Conservation (phyloP, 2,329 filamentous ascomycete genomes). For the Botrytis porri region DNA sequence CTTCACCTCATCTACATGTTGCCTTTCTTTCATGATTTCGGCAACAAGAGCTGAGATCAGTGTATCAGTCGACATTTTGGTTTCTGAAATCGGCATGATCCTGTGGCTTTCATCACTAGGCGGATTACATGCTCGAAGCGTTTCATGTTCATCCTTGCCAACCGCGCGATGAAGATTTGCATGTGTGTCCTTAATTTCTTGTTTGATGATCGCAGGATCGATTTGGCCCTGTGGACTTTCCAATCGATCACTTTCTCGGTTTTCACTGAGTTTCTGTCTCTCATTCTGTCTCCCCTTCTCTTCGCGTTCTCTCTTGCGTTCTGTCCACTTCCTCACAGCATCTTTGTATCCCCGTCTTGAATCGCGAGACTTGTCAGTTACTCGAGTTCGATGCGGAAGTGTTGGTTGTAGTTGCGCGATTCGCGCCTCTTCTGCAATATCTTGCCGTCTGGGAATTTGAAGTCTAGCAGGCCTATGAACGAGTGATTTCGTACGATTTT, state of each 20-base stretch:
- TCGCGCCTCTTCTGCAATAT: neutral
- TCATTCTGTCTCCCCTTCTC: neutral
- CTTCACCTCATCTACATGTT: neutral
- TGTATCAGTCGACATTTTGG: neutral
- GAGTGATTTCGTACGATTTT: neutral
- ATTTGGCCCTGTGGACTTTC: neutral
- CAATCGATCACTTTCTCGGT: neutral
- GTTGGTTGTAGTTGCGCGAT: neutral
- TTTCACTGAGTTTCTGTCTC: neutral
- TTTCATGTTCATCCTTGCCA: neutral
- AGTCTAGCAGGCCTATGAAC: neutral
- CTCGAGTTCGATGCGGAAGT: neutral
- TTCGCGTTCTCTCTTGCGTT: neutral
- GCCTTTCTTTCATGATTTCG: neutral
- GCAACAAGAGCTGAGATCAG: neutral
- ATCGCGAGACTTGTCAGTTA: neutral
- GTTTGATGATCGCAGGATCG: neutral
- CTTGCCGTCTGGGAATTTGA: accelerated
- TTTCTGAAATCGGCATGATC: neutral
- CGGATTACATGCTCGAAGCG: neutral
- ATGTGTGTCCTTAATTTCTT: neutral
- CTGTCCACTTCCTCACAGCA: neutral
- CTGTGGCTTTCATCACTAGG: neutral
- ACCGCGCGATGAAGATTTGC: neutral
- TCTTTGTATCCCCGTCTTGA: neutral